Evolutionary conservation across 306 rosid species (phyloP).

Genomic region (Cicer cuneatum): DNA sequence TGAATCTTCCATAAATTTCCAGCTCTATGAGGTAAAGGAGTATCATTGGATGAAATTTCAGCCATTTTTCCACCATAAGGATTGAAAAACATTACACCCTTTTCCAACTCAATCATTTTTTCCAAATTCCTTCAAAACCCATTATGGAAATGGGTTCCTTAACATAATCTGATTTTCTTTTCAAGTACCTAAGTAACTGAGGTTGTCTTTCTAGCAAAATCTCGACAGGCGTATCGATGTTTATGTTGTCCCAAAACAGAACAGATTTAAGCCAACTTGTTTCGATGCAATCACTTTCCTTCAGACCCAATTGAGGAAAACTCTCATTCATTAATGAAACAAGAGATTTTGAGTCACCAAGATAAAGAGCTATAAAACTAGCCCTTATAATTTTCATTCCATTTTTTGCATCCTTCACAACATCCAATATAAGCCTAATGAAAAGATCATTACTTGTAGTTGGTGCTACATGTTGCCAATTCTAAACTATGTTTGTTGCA

Average conservation of each 20-base stretch:
- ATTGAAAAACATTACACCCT: slow-evolving; percentile 46
- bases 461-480: slow-evolving; percentile 63
- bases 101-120: slow-evolving; percentile 60
- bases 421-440: slow-evolving; percentile 60
- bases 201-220: slow-evolving; percentile 54
- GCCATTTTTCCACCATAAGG: slow-evolving; percentile 78
- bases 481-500: slow-evolving; percentile 47
- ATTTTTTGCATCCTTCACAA: slow-evolving; percentile 38
- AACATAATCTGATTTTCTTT: slow-evolving; percentile 67
- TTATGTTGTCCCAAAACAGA: slow-evolving; percentile 53
- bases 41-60: slow-evolving; percentile 54
- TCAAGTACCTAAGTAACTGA: slow-evolving; percentile 47
- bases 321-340: slow-evolving; percentile 48
- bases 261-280: slow-evolving; percentile 62
- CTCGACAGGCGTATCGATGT: slow-evolving; percentile 43
- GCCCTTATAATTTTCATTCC: slow-evolving; percentile 53
- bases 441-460: slow-evolving; percentile 51
- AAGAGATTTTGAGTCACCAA: slow-evolving; percentile 58
- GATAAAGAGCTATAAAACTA: slow-evolving; percentile 50
- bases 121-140: slow-evolving; percentile 60
- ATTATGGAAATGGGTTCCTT: slow-evolving; percentile 54
- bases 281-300: slow-evolving; percentile 54
- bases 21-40: slow-evolving; percentile 67
- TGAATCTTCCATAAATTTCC: slow-evolving; percentile 63
- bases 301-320: slow-evolving; percentile 62